Evolutionary conservation across 139 green algal genomes (phyloP), one percentile per base, ranked within the genome.

Genomic region (Auxenochlorella pyrenoidosa): DNA sequence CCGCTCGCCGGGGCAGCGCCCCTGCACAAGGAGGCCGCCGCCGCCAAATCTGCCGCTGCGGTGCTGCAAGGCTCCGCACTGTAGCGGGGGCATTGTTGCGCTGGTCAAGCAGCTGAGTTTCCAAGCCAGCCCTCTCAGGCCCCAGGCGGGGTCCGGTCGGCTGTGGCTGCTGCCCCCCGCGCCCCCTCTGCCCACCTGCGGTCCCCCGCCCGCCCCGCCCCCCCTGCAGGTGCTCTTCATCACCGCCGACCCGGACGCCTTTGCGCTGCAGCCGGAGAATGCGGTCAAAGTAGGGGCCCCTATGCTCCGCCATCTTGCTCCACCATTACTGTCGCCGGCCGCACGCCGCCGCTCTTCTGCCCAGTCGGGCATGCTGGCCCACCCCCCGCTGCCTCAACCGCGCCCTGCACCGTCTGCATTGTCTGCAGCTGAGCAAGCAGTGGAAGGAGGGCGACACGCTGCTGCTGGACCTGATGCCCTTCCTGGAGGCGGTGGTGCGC

Each of bases 391-490:
- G 24, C 47, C 43, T 15, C 78, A 51, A 12, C 3, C 3, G 0
- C 43, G 12, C 10, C 47, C 38, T 21, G 26, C 22, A n/a, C 70
- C 47, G 18, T 58, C 40, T 38, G 40, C 76, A n/a, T n/a, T 83
- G 19, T 32, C 12, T 85, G 58, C 85, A 85, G 80, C 60, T 85
- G 80, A 77, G 43, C 63, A 85, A 85, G 95, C 92, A 94, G 89
- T 86, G 88, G 36, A 91, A 91, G 77, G 12, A 77, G 21, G 86
- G 34, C 5, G 96, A 98, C 92, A 98, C 95, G 47, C 93, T 89
- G 59, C 93, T 99, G 90, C 91, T 99, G 79, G 97, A 99, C 88
- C 90, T 97, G 24, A 87, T 98, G 70, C 96, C 96, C 40, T 98
- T 98, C 90, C 86, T 98, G 41, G 94, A 98, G 77, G 86, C 82